Percentiles rank a stretch among this genome's conserved stretches.
Evolutionary conservation across 2,329 filamentous ascomycete species (phyloP).

Genomic region (Raffaelea ambrosiae): DNA sequence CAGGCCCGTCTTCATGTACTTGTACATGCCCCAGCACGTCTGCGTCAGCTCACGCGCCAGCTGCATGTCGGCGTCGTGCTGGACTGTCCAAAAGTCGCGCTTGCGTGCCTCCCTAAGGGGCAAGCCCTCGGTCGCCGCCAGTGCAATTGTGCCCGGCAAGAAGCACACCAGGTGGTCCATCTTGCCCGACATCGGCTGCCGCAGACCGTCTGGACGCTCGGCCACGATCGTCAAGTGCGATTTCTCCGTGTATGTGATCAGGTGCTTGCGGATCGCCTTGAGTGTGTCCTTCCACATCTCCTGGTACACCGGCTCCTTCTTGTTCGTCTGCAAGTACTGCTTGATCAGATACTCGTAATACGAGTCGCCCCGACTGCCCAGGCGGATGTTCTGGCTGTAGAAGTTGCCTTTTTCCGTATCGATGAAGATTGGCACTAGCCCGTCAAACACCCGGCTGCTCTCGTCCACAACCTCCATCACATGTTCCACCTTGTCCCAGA

Average conservation of each 20-base stretch:
- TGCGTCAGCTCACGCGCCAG: constrained; percentile 88
- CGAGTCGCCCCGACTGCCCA: constrained; percentile 90
- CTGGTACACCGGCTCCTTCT: constrained; percentile 75
- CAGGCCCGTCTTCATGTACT: constrained; percentile 80
- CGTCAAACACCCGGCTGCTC: constrained; percentile 67
- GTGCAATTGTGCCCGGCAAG: constrained; percentile 89
- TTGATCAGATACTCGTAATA: constrained; percentile 99
- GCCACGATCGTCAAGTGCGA: constrained; percentile 81
- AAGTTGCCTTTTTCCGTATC: constrained; percentile 73
- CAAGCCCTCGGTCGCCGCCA: constrained; percentile 74
- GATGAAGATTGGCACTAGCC: constrained; percentile 87
- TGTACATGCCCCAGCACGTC: constrained; percentile 98
- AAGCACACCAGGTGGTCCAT: constrained; percentile 99
- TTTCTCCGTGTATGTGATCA: constrained; percentile 78
- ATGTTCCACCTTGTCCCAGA: constrained; percentile 86
- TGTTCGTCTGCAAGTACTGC: constrained; percentile 89
- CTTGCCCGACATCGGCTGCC: constrained; percentile 63
- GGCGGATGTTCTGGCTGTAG: constrained; percentile 73
- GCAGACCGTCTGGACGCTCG: constrained; percentile 70
- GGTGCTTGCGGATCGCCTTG: constrained; percentile 77
- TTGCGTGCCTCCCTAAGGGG: constrained; percentile 68
- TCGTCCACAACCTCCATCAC: constrained; percentile 87
- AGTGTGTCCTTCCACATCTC: constrained; percentile 91
- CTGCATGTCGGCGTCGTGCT: constrained; percentile 78
- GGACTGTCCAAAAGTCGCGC: constrained; percentile 61